A percentile compares a stretch with the other conserved stretches of the same genome.
Conservation (phyloP, 495 filamentous ascomycete genomes). For the Lineolata rhizophorae region DNA sequence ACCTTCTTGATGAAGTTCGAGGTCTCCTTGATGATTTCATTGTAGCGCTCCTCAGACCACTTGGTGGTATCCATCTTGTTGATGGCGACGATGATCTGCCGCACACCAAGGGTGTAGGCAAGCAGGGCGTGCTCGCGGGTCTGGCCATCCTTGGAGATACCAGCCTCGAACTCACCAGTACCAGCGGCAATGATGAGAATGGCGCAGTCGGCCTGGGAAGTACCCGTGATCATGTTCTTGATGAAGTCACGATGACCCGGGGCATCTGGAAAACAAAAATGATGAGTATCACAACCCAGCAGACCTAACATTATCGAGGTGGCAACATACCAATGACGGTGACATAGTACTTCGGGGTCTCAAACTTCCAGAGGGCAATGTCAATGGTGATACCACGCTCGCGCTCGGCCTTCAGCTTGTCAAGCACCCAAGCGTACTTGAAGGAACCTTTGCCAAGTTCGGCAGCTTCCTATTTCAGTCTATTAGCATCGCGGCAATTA, state of each 20-base stretch:
- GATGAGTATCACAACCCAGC: slow-evolving; percentile 8
- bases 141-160: slow-evolving; percentile 99
- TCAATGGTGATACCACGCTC: slow-evolving; percentile 99
- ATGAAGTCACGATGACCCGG: slow-evolving; percentile 99
- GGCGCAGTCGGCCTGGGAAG: slow-evolving; percentile 97
- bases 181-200: slow-evolving; percentile 99
- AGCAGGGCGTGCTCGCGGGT: slow-evolving; percentile 99
- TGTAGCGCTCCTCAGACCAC: slow-evolving; percentile 89
- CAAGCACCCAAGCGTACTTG: slow-evolving; percentile 99
- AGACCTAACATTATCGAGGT: slow-evolving; percentile 2
- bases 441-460: slow-evolving; percentile 99
- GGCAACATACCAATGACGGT: slow-evolving; percentile 74
- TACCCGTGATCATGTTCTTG: slow-evolving; percentile 99
- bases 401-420: slow-evolving; percentile 99
- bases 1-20: slow-evolving; percentile 99
- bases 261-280: slow-evolving; percentile 39
- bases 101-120: slow-evolving; percentile 98
- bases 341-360: slow-evolving; percentile 96
- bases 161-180: slow-evolving; percentile 99
- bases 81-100: slow-evolving; percentile 99
- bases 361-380: slow-evolving; percentile 99
- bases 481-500: slow-evolving; percentile 19
- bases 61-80: slow-evolving; percentile 99
- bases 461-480: slow-evolving; percentile 63
- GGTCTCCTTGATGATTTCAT: slow-evolving; percentile 99